Conservation (phyloP, 768 basidiomycete genomes). For the Trametes villosa region DNA sequence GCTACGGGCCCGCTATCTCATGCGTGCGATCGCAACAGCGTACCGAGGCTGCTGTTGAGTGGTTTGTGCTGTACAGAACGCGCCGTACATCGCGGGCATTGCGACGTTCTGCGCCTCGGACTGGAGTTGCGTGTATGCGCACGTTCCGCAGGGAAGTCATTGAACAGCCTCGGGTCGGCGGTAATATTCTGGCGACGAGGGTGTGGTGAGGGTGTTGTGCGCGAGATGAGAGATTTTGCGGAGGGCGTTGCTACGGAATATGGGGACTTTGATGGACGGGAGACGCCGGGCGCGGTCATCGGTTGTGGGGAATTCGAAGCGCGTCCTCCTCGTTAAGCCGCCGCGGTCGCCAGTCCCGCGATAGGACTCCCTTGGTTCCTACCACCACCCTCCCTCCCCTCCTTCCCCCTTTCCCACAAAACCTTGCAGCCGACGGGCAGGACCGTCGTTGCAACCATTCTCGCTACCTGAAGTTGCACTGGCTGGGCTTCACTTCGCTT, state of each 20-base stretch:
- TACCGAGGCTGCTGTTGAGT: neutral
- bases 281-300: neutral
- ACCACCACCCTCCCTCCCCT: conserved; percentile 29
- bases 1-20: neutral
- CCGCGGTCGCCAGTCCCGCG: conserved; percentile 12
- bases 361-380: conserved; percentile 21
- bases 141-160: no score
- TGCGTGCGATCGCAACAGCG: neutral
- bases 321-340: neutral
- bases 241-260: neutral
- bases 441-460: conserved; percentile 36
- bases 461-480: conserved; percentile 26
- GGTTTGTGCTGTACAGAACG: no score
- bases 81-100: neutral
- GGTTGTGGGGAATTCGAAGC: neutral
- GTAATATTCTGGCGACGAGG: neutral
- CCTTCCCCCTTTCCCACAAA: conserved; percentile 26
- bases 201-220: neutral
- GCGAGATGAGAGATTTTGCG: neutral
- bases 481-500: conserved; percentile 32
- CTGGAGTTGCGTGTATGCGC: no score
- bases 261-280: neutral
- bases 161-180: no score
- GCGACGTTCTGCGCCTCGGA: no score
- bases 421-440: conserved; percentile 37